Percentiles rank a stretch among this genome's conserved stretches.
Conservation (phyloP, 768 basidiomycete genomes). For the Rhodotorula paludigena region DNA sequence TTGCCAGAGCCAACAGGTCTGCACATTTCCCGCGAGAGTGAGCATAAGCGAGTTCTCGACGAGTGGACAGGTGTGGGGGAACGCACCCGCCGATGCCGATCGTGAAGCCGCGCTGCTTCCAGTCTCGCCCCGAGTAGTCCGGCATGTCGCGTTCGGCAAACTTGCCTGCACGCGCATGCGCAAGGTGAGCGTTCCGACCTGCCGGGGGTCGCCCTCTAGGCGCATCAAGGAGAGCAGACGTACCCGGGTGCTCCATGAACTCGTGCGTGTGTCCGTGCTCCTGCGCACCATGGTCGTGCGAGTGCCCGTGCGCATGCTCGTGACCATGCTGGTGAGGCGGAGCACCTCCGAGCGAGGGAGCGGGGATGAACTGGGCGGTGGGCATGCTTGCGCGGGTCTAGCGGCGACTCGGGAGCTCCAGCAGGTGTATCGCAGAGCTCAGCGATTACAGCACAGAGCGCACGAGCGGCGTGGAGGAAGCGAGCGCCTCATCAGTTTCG, state of each 20-base stretch:
- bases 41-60: background rate
- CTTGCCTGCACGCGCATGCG: constrained; percentile 59
- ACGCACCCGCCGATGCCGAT: constrained; percentile 94
- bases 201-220: too few relatives aligned
- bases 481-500: background rate
- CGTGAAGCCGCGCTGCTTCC: constrained; percentile 88
- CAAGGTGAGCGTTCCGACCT: too few relatives aligned
- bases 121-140: constrained; percentile 75
- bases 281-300: constrained; percentile 41
- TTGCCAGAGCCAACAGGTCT: constrained; percentile 98
- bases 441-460: background rate
- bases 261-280: constrained; percentile 97
- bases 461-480: background rate
- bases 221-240: constrained; percentile 31
- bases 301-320: constrained; percentile 23
- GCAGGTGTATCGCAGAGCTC: background rate
- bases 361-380: constrained; percentile 33
- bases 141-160: constrained; percentile 89
- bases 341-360: constrained; percentile 22
- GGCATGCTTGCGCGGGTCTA: background rate
- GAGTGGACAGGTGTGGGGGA: too few relatives aligned
- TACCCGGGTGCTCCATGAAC: constrained; percentile 81
- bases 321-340: background rate
- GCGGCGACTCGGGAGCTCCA: background rate
- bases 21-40: background rate